Base-by-base conservation (phyloP, 2,329 filamentous ascomycete species). In the Fusarium sp. region DNA sequence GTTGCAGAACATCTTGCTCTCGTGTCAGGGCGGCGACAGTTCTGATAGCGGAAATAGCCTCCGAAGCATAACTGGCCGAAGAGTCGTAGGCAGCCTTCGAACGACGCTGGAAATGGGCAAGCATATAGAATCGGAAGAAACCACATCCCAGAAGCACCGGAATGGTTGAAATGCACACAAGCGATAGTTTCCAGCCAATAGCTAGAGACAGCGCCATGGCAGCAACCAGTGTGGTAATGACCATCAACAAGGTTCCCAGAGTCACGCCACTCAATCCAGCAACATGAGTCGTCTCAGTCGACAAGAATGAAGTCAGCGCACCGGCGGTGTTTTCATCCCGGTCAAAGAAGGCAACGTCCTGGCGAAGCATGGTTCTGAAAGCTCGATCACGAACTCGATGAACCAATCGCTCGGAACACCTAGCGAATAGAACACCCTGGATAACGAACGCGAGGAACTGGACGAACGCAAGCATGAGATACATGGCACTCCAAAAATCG, bases 261-360 rank as follows among this genome's bases (percentile, higher is more conserved):
- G 94, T 97, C 28, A 90, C 89, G 48, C 95, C 96, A 71, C 93
- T 94, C 48, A 98, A 88, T 16, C 96, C 94, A 18, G 94, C 92
- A 30, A 98, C 86, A 75, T 97, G 91, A 1, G 93, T 97, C 0
- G 94, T 94, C 80, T 97, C 92, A 0, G 93, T 97, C 4, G 93
- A 94, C 14, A 98, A 83, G 81, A 97, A 96, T 0, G 92, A 93
- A 0, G 94, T 97, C 73, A 99, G 83, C 1, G 94, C 92, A 70
- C 96, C 96, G 9, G 93, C 90, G 9, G 92, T 94, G 78, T 98
- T 97, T 78, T 96, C 92, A 68, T 97, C 93, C 46, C 86, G 86
- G 79, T 98, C 96, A 74, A 98, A 99, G 80, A 94, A 98, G 28
- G 89, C 84, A 62, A 98, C 94, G 68, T 98, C 96, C 80, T 98